These are phyloP conservation scores for Aspergillus panamensis DNA, from an alignment of 495 filamentous ascomycete genomes.

Conservation along the genomic window DNA sequence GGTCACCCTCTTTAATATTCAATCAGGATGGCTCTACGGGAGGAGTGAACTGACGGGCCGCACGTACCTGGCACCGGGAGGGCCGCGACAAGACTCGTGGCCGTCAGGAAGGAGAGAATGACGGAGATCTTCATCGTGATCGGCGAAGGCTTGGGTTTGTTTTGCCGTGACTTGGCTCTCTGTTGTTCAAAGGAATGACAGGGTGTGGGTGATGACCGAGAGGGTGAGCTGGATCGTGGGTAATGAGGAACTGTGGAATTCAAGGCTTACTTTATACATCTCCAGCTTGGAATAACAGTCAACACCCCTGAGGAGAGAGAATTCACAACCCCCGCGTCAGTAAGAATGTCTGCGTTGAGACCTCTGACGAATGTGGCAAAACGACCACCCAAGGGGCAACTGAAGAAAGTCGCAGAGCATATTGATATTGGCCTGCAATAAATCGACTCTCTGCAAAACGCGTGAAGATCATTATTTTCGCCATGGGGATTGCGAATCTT, in stretches of 20 bases:
- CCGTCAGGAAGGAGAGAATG: constrained; percentile 3
- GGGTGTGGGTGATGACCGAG: neutral
- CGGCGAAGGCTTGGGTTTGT: neutral
- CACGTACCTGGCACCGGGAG: neutral
- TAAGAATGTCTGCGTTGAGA: neutral
- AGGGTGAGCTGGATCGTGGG: neutral
- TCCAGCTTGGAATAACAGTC: neutral
- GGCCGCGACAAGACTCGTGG: constrained; percentile 3
- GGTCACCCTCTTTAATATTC: neutral
- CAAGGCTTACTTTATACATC: neutral
- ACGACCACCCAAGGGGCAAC: neutral
- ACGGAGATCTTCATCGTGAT: constrained; percentile 3
- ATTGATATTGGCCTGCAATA: neutral
- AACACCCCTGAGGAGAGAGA: neutral
- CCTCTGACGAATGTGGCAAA: neutral
- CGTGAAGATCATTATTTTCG: neutral
- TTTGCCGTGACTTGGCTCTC: neutral
- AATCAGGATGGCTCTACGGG: neutral
- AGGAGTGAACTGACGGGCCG: neutral
- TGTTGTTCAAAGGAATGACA: neutral
- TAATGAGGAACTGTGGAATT: neutral
- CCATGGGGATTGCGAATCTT: neutral
- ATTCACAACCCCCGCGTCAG: neutral
- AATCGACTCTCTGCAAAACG: neutral
- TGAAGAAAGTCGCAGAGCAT: neutral